These are phyloP conservation scores for Corymbia calophylla DNA, from an alignment of 441 rosid species.

Conservation along the genomic window DNA sequence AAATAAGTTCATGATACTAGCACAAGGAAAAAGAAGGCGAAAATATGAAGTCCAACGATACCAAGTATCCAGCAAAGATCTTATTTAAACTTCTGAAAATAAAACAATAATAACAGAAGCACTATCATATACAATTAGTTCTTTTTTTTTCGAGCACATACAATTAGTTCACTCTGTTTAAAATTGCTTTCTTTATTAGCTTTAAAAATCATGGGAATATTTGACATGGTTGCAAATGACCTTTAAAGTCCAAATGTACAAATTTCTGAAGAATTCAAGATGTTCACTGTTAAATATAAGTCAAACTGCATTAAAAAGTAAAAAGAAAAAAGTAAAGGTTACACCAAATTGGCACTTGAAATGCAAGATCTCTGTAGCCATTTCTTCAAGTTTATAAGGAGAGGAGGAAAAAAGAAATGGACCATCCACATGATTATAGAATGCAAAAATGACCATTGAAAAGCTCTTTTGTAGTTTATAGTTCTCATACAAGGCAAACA, in stretches of 20 bases:
- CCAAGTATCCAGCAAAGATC: background rate
- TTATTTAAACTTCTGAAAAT: background rate
- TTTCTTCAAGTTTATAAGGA: background rate
- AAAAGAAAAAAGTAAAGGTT: background rate
- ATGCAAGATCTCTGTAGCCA: background rate
- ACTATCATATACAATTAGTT: background rate
- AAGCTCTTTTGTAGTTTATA: background rate
- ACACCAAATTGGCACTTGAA: background rate
- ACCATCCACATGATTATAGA: background rate
- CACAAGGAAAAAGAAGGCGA: background rate
- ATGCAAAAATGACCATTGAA: background rate
- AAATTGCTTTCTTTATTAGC: background rate
- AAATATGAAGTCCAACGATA: background rate
- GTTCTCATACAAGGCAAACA: background rate
- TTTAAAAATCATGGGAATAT: background rate
- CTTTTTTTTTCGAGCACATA: background rate
- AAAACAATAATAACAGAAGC: background rate
- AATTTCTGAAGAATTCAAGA: background rate
- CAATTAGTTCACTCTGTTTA: background rate
- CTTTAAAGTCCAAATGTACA: background rate
- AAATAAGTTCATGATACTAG: background rate
- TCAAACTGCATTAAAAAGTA: background rate
- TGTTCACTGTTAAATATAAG: background rate
- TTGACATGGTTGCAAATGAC: background rate
- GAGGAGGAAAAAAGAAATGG: background rate